phyloP scores from a whole-genome alignment of 1,284 basidiomycete genomes.

The Pseudomicrostroma phylloplanum region DNA sequence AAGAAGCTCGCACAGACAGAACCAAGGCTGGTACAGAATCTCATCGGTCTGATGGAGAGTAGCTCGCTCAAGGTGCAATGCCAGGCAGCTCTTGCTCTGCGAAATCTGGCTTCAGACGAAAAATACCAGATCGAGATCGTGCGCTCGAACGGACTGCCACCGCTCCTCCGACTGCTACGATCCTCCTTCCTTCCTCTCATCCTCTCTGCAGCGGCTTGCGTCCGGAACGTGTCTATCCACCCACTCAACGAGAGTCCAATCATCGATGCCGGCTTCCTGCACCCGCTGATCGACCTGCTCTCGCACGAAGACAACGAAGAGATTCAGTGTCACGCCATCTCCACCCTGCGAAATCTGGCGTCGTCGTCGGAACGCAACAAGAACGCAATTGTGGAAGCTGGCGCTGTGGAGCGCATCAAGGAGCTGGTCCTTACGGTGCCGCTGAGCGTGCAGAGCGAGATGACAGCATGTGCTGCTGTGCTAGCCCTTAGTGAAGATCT shows the following conservation, averaged over 20 bases:
- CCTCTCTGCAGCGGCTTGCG: slow-evolving; percentile 94
- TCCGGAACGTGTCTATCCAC: slow-evolving; percentile 98
- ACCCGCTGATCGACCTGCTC: slow-evolving; percentile 88
- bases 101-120: slow-evolving; percentile 96
- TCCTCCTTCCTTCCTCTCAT: slow-evolving; percentile 98
- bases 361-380: slow-evolving; percentile 98
- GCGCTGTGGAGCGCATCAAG: slow-evolving; percentile 96
- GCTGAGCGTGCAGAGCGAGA: slow-evolving; percentile 95
- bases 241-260: slow-evolving; percentile 98
- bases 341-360: slow-evolving; percentile 90
- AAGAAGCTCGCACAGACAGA: slow-evolving; percentile 93
- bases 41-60: slow-evolving; percentile 95
- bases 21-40: slow-evolving; percentile 86
- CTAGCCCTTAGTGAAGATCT: slow-evolving; percentile 48
- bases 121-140: slow-evolving; percentile 99
- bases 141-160: slow-evolving; percentile 84
- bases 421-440: slow-evolving; percentile 91
- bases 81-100: slow-evolving; percentile 89
- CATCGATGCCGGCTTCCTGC: slow-evolving; percentile 94
- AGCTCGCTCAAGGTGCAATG: slow-evolving; percentile 97
- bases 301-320: slow-evolving; percentile 99
- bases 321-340: slow-evolving; percentile 99
- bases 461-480: slow-evolving; percentile 92
- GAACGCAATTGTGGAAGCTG: slow-evolving; percentile 93
- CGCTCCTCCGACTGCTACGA: slow-evolving; percentile 86